These are phyloP conservation scores for Casuarina equisetifolia DNA, from an alignment of 306 rosid species.

Conservation along the genomic window DNA sequence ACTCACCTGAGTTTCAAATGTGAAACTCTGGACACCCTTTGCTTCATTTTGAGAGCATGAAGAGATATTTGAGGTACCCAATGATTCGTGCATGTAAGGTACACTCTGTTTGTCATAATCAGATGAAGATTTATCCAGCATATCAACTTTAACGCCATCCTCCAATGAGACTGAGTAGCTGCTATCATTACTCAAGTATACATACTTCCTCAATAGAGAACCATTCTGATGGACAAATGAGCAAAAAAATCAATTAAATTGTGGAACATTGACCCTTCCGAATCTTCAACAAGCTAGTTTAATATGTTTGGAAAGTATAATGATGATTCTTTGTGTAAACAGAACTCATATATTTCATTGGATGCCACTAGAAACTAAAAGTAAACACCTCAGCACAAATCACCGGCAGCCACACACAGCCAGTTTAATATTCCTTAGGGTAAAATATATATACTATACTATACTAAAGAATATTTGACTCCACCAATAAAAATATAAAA, in stretches of 20 bases:
- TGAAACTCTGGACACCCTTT: slow-evolving; percentile 67
- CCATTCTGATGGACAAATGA: slow-evolving; percentile 62
- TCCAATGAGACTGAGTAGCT: slow-evolving; percentile 79
- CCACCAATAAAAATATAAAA: background rate
- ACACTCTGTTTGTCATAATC: slow-evolving; percentile 46
- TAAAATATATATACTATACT: no score
- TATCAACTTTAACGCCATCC: slow-evolving; percentile 71
- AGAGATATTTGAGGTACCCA: slow-evolving; percentile 34
- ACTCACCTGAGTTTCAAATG: slow-evolving; percentile 91
- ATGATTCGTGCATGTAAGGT: slow-evolving; percentile 41
- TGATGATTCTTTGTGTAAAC: background rate
- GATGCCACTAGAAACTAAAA: background rate
- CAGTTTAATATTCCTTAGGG: no score
- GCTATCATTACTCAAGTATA: slow-evolving; percentile 83
- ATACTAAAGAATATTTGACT: background rate
- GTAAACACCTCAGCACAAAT: background rate
- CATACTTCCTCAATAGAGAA: slow-evolving; percentile 73
- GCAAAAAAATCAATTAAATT: slow-evolving; percentile 15
- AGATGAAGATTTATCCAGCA: slow-evolving; percentile 49
- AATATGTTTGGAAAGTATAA: background rate
- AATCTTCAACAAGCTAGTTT: background rate
- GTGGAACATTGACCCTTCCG: background rate
- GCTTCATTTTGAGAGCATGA: slow-evolving; percentile 44
- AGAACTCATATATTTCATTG: background rate
- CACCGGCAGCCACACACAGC: background rate